Base-by-base conservation (phyloP, 148 eudicot genomes). In the Rhododendron griersonianum region DNA sequence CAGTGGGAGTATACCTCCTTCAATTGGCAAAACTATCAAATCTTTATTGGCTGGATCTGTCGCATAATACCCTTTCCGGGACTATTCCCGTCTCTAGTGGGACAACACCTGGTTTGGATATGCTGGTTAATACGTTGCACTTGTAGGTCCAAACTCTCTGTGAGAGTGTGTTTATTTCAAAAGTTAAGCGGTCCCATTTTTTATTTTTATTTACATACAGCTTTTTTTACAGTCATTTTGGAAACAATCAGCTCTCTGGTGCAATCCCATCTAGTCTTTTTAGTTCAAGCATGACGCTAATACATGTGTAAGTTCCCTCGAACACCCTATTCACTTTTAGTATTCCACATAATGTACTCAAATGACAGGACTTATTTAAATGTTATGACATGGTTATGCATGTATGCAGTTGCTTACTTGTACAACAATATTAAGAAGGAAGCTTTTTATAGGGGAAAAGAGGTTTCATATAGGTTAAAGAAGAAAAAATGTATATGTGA, bases 211-310 rank as follows among this genome's bases (percentile, higher is more conserved):
- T 82, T 14, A 13, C 23, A 37, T 87, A 39, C 35, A 16, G 13
- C 51, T 5, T 55, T 23, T 14, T 47, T 82, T 30, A 53, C 87
- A 96, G 98, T 85, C 99, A 96, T 88, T 92, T 96, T 39, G 98
- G 98, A 77, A 92, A 84, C 44, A 96, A 96, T 84, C 89, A 91
- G 88, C 92, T 96, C 71, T 92, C 98, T 84, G 99, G 98, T 71
- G 71, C 86, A 74, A 87, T 96, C 87, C 98, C 96, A 23, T 5
- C 93, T 23, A 65, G 84, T 88, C 90, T 96, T 23, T 91, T 96
- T 86, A 85, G 81, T 83, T 93, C 95, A 69, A 89, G 91, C 35
- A 88, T 96, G 98, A 87, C 65, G 2, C 90, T 96, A 55, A 87
- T 90, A 86, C 99, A 95, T 89, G 55, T 93, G 99, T 96, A 94